A percentile compares a stretch with the other conserved stretches of the same genome.
Conservation (phyloP, 176 grass and related monocot species). For the Oryza nivara region DNA sequence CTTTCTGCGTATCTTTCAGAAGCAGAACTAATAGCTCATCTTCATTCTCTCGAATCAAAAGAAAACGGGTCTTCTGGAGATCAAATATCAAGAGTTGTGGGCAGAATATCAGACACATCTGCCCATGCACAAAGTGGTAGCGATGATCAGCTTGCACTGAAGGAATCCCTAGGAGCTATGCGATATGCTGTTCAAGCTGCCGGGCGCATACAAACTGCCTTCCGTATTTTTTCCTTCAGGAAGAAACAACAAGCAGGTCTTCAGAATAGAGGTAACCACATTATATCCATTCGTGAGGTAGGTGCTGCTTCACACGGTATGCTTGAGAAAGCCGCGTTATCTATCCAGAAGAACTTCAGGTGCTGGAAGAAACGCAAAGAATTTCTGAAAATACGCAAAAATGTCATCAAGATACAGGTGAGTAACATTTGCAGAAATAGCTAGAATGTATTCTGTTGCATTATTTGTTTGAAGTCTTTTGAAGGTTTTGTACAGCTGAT, state of each 20-base stretch:
- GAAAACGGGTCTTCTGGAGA: slow-evolving; percentile 38
- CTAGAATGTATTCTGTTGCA: background rate
- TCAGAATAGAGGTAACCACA: slow-evolving; percentile 38
- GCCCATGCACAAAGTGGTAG: slow-evolving; percentile 51
- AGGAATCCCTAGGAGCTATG: slow-evolving; percentile 72
- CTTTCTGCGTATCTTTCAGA: slow-evolving; percentile 95
- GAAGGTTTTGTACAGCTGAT: slow-evolving; percentile 1
- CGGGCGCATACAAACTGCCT: slow-evolving; percentile 75
- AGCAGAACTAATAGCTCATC: slow-evolving; percentile 65
- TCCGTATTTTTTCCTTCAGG: slow-evolving; percentile 66
- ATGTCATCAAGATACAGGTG: slow-evolving; percentile 90
- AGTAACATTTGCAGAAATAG: slow-evolving; percentile 22
- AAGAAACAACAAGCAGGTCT: slow-evolving; percentile 59
- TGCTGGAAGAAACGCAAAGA: slow-evolving; percentile 83
- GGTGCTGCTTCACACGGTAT: slow-evolving; percentile 23
- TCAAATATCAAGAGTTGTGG: slow-evolving; percentile 31
- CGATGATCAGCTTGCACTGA: slow-evolving; percentile 80
- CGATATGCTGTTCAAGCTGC: slow-evolving; percentile 87
- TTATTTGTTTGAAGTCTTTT: slow-evolving; percentile 10
- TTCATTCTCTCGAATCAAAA: slow-evolving; percentile 61
- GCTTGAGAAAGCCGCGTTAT: slow-evolving; percentile 74
- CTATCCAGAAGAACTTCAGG: slow-evolving; percentile 92
- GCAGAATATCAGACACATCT: slow-evolving; percentile 66
- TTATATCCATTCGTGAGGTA: slow-evolving; percentile 10
- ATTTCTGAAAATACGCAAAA: slow-evolving; percentile 56